Percentiles rank a stretch among this genome's conserved stretches.
phyloP scores from a whole-genome alignment of 1,139 yeast genomes.

The Zhuliangozyma blackwelliae region DNA sequence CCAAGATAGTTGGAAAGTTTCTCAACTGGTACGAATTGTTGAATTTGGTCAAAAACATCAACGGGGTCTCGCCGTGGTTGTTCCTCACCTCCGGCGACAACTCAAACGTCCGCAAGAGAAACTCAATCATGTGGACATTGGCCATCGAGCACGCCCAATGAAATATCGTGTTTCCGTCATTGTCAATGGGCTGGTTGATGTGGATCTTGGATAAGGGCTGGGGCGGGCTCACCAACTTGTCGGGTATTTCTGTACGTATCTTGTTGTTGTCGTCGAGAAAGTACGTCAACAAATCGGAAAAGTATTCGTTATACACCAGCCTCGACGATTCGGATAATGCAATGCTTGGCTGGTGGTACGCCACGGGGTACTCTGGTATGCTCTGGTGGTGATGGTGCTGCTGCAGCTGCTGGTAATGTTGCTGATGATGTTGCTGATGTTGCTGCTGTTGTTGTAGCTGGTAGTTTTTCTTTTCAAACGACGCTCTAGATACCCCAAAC shows the following conservation, averaged over 20 bases:
- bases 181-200: slow-evolving; percentile 84
- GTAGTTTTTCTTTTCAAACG: slow-evolving; percentile 30
- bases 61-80: slow-evolving; percentile 79
- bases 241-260: slow-evolving; percentile 22
- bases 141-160: slow-evolving; percentile 98
- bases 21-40: slow-evolving; percentile 79
- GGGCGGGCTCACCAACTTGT: slow-evolving; percentile 35
- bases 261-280: slow-evolving; percentile 31
- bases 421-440: slow-evolving; percentile 6
- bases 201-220: slow-evolving; percentile 45
- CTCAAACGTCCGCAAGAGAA: slow-evolving; percentile 49
- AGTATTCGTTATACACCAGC: slow-evolving; percentile 31
- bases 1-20: slow-evolving; percentile 69
- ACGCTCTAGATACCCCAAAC: slow-evolving; percentile 41
- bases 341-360: slow-evolving; percentile 15
- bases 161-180: slow-evolving; percentile 85
- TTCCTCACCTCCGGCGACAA: slow-evolving; percentile 65
- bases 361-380: slow-evolving; percentile 4
- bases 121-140: slow-evolving; percentile 65
- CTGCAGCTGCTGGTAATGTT: slow-evolving; percentile 1
- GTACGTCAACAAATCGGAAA: slow-evolving; percentile 31
- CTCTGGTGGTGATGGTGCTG: slow-evolving; percentile 3
- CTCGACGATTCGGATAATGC: slow-evolving; percentile 16
- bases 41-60: slow-evolving; percentile 83
- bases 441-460: slow-evolving; percentile 3